phyloP scores from a whole-genome alignment of 108 stramenopile species.

The Cyclostephanos tholiformis region DNA sequence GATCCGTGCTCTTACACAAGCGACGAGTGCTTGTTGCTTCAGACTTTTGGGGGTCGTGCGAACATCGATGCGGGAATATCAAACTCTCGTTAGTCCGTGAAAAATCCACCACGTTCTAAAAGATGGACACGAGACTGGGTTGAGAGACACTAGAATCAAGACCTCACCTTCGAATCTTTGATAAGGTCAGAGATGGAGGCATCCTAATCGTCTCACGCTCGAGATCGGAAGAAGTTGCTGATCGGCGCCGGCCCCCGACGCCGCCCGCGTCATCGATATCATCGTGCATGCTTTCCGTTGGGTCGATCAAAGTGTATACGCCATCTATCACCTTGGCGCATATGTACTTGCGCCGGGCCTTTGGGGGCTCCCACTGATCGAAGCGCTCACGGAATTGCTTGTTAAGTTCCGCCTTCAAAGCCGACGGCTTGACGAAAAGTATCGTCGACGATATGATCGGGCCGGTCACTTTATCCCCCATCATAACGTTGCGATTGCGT shows the following conservation, averaged over 20 bases:
- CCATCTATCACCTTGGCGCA: constrained; percentile 82
- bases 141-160: not conserved
- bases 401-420: constrained; percentile 91
- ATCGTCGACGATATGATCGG: constrained; percentile 86
- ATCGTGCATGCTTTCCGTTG: constrained; percentile 53
- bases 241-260: constrained; percentile 28
- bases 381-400: constrained; percentile 92
- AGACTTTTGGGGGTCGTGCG: constrained; percentile 21
- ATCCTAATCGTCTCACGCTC: constrained; percentile 77
- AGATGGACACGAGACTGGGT: not conserved
- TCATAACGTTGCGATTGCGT: constrained; percentile 83
- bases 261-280: constrained; percentile 32
- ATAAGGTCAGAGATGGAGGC: constrained; percentile 93
- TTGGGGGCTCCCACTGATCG: constrained; percentile 89
- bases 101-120: too few species aligned
- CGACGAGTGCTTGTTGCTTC: constrained; percentile 84
- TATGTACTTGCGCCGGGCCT: constrained; percentile 59
- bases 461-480: constrained; percentile 80
- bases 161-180: constrained; percentile 73
- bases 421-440: constrained; percentile 84
- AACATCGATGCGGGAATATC: not conserved
- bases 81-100: not conserved
- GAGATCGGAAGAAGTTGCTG: constrained; percentile 36
- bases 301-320: constrained; percentile 79
- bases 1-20: constrained; percentile 70